Percentiles rank a stretch among this genome's conserved stretches.
Conservation (phyloP, 192 early-diverging fungal genomes). For the Powellomyces hirtus region DNA sequence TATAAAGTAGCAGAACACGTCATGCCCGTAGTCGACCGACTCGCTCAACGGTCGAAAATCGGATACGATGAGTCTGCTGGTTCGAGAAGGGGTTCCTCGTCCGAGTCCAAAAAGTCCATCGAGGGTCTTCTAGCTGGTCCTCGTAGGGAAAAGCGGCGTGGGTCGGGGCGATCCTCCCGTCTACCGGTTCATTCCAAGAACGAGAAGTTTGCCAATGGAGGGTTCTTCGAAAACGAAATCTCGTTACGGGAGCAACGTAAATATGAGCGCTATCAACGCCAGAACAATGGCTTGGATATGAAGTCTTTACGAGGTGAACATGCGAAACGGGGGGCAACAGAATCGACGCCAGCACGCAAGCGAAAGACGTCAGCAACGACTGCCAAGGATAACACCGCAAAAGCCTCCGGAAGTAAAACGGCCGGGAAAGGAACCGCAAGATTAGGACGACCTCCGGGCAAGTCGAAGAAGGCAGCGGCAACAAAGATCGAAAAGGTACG, state of each 20-base stretch:
- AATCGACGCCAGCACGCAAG: background rate
- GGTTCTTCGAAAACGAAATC: background rate
- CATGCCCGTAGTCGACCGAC: no score
- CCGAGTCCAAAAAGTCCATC: no score
- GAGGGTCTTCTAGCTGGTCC: no score
- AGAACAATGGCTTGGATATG: background rate
- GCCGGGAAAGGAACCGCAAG: background rate
- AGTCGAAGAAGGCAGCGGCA: background rate
- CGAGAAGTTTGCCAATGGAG: constrained; percentile 3
- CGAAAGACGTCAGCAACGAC: background rate
- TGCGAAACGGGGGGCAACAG: background rate
- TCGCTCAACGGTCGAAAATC: no score
- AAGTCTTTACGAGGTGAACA: background rate
- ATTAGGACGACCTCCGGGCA: background rate
- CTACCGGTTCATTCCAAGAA: constrained; percentile 11
- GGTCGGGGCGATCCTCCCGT: no score
- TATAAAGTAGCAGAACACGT: background rate
- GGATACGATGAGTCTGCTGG: no score
- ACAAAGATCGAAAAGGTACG: no score
- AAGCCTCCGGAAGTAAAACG: background rate
- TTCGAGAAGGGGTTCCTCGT: background rate
- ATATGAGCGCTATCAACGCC: background rate
- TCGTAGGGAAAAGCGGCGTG: no score
- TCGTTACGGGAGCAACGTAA: background rate
- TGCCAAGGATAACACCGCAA: background rate